Conservation (phyloP, 768 basidiomycete species). For the Tricholoma saponaceum region DNA sequence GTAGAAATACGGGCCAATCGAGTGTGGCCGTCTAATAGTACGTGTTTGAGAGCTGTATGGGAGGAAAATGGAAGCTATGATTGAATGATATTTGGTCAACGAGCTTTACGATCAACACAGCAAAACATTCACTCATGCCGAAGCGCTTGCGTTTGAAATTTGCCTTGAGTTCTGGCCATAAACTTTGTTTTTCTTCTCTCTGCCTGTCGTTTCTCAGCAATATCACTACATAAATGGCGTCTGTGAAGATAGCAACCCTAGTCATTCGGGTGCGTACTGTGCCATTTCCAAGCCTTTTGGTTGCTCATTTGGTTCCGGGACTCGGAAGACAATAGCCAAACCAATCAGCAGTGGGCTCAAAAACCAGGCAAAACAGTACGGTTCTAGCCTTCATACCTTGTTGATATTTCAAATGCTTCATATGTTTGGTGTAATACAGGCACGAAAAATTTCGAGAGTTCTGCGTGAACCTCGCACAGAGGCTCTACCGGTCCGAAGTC, state of each 20-base stretch:
- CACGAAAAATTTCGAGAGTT: constrained; percentile 69
- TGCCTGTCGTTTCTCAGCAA: too few relatives aligned
- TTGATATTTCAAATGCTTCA: not conserved
- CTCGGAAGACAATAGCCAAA: constrained; percentile 83
- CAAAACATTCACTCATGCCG: too few relatives aligned
- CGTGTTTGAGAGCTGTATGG: too few relatives aligned
- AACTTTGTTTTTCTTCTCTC: too few relatives aligned
- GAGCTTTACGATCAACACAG: too few relatives aligned
- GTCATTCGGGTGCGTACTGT: constrained; percentile 44
- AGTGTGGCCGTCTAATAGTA: too few relatives aligned
- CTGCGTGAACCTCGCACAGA: constrained; percentile 73
- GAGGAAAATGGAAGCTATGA: too few relatives aligned
- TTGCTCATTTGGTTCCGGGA: constrained; percentile 2
- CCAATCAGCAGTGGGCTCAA: constrained; percentile 70
- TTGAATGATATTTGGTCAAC: too few relatives aligned
- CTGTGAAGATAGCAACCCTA: constrained; percentile 71
- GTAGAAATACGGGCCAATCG: too few relatives aligned
- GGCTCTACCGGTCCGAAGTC: constrained; percentile 71
- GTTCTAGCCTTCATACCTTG: not conserved
- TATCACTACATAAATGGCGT: constrained; percentile 50
- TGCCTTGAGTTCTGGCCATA: too few relatives aligned
- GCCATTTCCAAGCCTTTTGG: not conserved
- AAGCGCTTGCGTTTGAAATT: too few relatives aligned
- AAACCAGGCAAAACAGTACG: constrained; percentile 69
- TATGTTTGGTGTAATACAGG: constrained; percentile 30